Conservation (phyloP, 257 asterid genomes). For the Solanum pinnatisectum region DNA sequence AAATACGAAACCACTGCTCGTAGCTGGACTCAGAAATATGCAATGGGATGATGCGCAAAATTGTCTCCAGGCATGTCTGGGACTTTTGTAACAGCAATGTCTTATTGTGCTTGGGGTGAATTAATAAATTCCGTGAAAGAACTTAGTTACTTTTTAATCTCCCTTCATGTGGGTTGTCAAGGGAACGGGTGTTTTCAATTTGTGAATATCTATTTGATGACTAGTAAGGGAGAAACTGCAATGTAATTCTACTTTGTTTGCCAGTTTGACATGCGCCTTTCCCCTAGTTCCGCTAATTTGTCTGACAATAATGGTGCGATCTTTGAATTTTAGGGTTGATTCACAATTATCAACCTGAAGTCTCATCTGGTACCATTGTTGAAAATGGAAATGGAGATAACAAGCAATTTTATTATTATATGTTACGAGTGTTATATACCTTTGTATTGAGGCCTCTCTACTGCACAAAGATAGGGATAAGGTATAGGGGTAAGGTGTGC, state of each 20-base stretch:
- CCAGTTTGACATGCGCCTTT: not conserved
- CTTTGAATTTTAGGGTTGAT: not conserved
- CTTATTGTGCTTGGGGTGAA: conserved; percentile 17
- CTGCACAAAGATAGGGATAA: not conserved
- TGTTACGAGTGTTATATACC: not conserved
- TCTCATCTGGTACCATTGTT: not conserved
- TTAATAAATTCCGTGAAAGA: conserved; percentile 8
- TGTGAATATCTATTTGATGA: conserved; percentile 34
- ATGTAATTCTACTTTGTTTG: conserved; percentile 13
- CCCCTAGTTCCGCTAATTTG: not conserved
- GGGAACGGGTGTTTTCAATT: conserved; percentile 6
- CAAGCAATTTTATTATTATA: not conserved
- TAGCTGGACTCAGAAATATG: conserved; percentile 86
- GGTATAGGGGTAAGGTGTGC: not conserved
- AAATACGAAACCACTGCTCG: conserved; percentile 77
- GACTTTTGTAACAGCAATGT: conserved; percentile 10
- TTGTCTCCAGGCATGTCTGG: conserved; percentile 1
- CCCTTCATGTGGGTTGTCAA: conserved; percentile 8
- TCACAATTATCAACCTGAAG: not conserved
- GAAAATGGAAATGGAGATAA: not conserved
- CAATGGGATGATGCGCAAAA: conserved; percentile 48
- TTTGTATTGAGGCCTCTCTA: not conserved
- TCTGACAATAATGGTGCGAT: not conserved
- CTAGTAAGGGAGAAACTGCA: conserved; percentile 12
- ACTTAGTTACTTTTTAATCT: not conserved